Conservation (phyloP, 2,329 filamentous ascomycete genomes). For the Aspergillus sp. region DNA sequence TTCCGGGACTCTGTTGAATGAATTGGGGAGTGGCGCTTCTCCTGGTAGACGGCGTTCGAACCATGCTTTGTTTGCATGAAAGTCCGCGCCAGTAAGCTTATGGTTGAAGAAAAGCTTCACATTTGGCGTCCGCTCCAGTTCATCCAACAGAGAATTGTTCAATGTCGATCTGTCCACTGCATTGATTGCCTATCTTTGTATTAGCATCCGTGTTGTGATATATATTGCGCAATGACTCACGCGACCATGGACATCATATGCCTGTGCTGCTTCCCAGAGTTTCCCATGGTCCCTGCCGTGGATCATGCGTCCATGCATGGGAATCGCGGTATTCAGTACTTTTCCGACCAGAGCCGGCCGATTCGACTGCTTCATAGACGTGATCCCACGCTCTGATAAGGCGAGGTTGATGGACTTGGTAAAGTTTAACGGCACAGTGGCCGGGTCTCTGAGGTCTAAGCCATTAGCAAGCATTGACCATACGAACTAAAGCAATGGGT, state of each 20-base stretch:
- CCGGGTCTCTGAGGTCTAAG: conserved; percentile 76
- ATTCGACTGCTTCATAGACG: conserved; percentile 68
- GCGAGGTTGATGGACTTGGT: conserved; percentile 98
- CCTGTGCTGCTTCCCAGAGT: conserved; percentile 71
- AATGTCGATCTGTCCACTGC: conserved; percentile 78
- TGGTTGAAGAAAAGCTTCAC: conserved; percentile 90
- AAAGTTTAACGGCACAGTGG: conserved; percentile 82
- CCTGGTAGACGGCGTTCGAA: conserved; percentile 56
- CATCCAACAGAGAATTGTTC: conserved; percentile 76
- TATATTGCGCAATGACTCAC: conserved; percentile 44
- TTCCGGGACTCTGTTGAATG: conserved; percentile 52
- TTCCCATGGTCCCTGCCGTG: conserved; percentile 64
- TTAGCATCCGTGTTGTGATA: conserved; percentile 4
- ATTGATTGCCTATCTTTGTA: conserved; percentile 59
- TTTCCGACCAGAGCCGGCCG: conserved; percentile 62
- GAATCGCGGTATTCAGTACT: conserved; percentile 72
- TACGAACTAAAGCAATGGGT: background rate
- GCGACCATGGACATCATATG: conserved; percentile 82
- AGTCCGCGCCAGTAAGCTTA: conserved; percentile 86
- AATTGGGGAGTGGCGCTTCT: conserved; percentile 23
- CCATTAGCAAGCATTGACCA: conserved; percentile 1
- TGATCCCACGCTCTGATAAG: conserved; percentile 86
- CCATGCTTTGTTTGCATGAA: conserved; percentile 72
- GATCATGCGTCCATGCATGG: conserved; percentile 96
- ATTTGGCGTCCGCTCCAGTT: conserved; percentile 75